Evolutionary conservation across 139 green algal genomes (phyloP), one percentile per base, ranked within the genome.

Genomic region (Dunaliella sp.): DNA sequence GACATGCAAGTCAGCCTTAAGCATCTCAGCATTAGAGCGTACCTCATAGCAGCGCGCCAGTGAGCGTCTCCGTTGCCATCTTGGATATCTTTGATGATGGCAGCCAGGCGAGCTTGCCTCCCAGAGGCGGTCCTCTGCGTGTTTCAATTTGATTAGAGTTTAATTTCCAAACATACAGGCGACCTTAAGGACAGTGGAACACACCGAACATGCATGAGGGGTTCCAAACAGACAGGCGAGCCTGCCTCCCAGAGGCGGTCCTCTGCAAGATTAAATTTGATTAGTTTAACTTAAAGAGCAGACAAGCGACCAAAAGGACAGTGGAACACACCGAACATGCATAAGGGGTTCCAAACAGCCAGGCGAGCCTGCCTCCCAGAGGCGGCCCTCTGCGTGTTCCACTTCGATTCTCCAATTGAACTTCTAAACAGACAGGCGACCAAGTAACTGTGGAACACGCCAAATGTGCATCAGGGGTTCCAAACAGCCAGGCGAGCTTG

Each of bases 21-120:
- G n/a, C n/a, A n/a, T n/a, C n/a, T n/a, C n/a, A n/a, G n/a, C n/a
- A n/a, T n/a, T n/a, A n/a, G n/a, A n/a, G 7, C 85, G 30, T 78
- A 92, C 89, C 86, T 80, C 89, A 92, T 92, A 32, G 74, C 87
- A 33, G 89, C 89, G 0, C 83, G 33, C 89, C 89, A 92, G 82
- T 92, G 89, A 25, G 87, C 59, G 25, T 92, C 89, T 2, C 75
- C 86, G 38, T 65, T 34, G 0, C 89, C 86, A 1, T 92, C 84
- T 7, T 57, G 72, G 2, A 90, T 58, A 31, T 92, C 88, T 38
- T 82, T 84, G 30, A 92, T 86, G 84, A 92, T 92, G n/a, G 59
- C 26, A 22, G 80, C 87, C 28, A 92, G 74, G 1, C 86, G 84
- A 77, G 87, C 75, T 72, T 88, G 73, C 37, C 86, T 82, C 24